Conservation (phyloP, 2,329 filamentous ascomycete species). For the Botrytis elliptica region DNA sequence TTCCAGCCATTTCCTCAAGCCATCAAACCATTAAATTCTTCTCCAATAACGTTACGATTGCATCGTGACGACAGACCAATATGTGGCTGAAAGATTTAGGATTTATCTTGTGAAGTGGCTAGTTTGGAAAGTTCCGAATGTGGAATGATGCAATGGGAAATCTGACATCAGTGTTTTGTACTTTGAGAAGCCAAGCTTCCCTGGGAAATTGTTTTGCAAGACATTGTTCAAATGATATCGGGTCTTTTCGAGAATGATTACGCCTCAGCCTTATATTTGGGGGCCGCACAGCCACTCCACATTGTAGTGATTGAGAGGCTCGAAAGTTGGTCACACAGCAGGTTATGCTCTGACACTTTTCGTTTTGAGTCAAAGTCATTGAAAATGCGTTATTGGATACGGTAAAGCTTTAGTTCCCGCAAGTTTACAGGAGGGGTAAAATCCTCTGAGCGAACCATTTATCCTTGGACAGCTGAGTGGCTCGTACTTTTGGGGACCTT, state of each 20-base stretch:
- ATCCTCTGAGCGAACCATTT: neutral
- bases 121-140: slow-evolving; percentile 12
- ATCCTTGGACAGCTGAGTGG: slow-evolving; percentile 18
- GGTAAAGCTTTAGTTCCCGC: neutral
- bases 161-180: neutral
- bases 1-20: neutral
- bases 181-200: neutral
- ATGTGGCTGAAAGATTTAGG: neutral
- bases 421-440: neutral
- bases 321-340: neutral
- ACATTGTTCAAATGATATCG: neutral
- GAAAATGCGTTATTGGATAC: neutral
- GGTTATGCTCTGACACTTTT: neutral
- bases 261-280: slow-evolving; percentile 11
- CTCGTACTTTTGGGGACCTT: neutral
- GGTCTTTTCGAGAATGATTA: neutral
- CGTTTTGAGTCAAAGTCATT: neutral
- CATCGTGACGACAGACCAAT: neutral
- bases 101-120: neutral
- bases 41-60: neutral
- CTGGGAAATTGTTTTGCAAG: neutral
- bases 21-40: neutral
- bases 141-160: neutral
- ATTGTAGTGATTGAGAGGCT: neutral
- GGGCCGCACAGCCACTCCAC: slow-evolving; percentile 2